A percentile compares a stretch with the other conserved stretches of the same genome.
Evolutionary conservation across 257 asterid species (phyloP).

Genomic region (Coffea eugenioides): DNA sequence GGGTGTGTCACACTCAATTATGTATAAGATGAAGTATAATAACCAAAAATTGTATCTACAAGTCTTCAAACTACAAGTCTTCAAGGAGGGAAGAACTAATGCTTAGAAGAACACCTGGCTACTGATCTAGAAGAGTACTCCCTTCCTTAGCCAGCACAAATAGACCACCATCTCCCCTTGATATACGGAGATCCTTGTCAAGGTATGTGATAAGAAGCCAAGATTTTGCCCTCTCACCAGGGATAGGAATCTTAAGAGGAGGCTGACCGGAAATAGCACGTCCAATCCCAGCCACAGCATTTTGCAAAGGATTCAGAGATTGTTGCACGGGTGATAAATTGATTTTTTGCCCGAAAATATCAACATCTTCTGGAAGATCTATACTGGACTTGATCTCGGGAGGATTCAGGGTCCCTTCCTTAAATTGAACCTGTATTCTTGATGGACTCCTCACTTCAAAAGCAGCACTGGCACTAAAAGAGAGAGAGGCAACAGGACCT

Average conservation of each 20-base stretch:
- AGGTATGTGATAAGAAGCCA: conserved; percentile 87
- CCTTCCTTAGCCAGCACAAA: conserved; percentile 95
- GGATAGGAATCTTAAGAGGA: conserved; percentile 78
- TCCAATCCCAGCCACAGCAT: conserved; percentile 60
- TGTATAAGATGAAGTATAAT: not conserved
- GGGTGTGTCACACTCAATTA: too few species aligned
- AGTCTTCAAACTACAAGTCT: not conserved
- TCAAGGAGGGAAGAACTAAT: not conserved
- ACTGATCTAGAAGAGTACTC: conserved; percentile 62
- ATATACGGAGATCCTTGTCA: conserved; percentile 81
- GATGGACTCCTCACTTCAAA: conserved; percentile 81
- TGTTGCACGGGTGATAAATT: conserved; percentile 64
- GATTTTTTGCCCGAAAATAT: conserved; percentile 74
- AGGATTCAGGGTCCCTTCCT: conserved; percentile 80
- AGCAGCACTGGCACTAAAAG: conserved; percentile 82
- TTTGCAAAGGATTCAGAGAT: conserved; percentile 62
- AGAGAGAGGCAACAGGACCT: conserved; percentile 57
- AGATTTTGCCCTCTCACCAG: conserved; percentile 67
- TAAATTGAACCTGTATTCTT: conserved; percentile 91
- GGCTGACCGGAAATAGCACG: conserved; percentile 82
- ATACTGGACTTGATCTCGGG: conserved; percentile 85
- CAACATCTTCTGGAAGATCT: conserved; percentile 68
- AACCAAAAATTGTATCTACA: not conserved
- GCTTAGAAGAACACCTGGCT: conserved; percentile 19
- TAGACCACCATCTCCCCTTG: conserved; percentile 95